A percentile compares a stretch with the other conserved stretches of the same genome.
Conservation (phyloP, 2,329 filamentous ascomycete genomes). For the Fusarium marasasianum region DNA sequence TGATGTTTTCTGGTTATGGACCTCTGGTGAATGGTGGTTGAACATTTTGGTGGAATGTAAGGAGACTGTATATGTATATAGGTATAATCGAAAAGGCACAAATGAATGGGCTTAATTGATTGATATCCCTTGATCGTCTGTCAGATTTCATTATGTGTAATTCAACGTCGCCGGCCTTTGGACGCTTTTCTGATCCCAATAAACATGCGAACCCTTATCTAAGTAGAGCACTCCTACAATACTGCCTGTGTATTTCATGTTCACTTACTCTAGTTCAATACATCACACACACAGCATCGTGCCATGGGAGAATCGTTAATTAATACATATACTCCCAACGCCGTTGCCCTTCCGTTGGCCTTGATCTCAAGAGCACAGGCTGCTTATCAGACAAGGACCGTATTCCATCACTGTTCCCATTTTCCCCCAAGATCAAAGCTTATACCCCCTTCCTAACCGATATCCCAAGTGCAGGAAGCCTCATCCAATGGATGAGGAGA, state of each 20-base stretch:
- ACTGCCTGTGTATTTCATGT: neutral
- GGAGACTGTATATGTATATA: constrained; percentile 20
- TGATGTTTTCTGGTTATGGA: constrained; percentile 20
- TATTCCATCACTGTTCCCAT: neutral
- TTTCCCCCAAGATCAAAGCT: neutral
- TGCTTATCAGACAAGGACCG: constrained; percentile 8
- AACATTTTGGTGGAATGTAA: neutral
- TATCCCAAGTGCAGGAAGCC: constrained; percentile 7
- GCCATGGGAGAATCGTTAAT: constrained; percentile 11
- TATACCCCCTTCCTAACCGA: neutral
- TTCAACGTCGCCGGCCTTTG: neutral
- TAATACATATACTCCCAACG: constrained; percentile 15
- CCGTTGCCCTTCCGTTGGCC: neutral
- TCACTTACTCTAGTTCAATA: neutral
- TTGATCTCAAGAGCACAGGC: neutral
- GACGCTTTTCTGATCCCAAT: neutral
- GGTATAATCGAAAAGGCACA: neutral
- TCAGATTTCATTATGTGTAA: neutral
- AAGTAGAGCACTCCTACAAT: neutral
- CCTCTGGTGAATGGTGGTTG: neutral
- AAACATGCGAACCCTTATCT: neutral
- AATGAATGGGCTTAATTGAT: neutral
- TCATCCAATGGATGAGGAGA: constrained; percentile 7
- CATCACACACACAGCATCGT: neutral
- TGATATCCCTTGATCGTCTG: neutral